Base-by-base conservation (phyloP, 1,284 basidiomycete genomes). In the Pseudozyma sp. region DNA sequence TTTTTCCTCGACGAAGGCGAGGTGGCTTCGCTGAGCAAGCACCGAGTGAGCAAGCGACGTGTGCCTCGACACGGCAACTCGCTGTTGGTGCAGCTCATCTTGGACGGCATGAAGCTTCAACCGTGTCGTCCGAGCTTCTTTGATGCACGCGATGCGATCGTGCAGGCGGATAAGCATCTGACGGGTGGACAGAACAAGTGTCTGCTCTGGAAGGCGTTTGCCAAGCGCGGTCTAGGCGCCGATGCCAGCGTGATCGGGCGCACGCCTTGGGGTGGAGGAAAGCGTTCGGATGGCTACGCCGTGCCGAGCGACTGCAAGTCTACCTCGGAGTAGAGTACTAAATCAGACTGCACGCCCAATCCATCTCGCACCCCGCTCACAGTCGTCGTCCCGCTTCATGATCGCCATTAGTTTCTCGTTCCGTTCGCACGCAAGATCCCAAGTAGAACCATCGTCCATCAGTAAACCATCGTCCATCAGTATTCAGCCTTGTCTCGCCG, bases 211-310 rank as follows among this genome's bases (percentile, higher is more conserved):
- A 86, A 88, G 68, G 93, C 90, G 45, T 98, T 98, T 83, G 88
- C 92, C 16, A 86, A 89, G 78, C 89, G 93, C 47, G 96, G 96
- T 3, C 86, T 97, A 44, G 78, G 75, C 4, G 55, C 54, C 9
- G 69, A 78, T 48, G 79, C 80, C 11, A 56, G 59, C 33, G 59
- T 80, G 49, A 52, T 68, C 16, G 92, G 92, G 47, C 87, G 88
- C 63, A 93, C 92, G 6, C 94, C 94, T n/a, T 97, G 94, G 95
- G 94, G 94, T 79, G 93, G 94, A 88, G 95, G 94, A 77, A 83
- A 88, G 68, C 86, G 87, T 56, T 81, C 78, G 37, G 86, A 88
- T 71, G 87, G 87, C 63, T 85, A 76, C 79, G 79, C 78, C 56
- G 68, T 87, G 10, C 87, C 87, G 44, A 59, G 77, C 64, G 62